Evolutionary conservation across 129 eudicot species (phyloP).

Genomic region (Heracleum sosnowskyi): DNA sequence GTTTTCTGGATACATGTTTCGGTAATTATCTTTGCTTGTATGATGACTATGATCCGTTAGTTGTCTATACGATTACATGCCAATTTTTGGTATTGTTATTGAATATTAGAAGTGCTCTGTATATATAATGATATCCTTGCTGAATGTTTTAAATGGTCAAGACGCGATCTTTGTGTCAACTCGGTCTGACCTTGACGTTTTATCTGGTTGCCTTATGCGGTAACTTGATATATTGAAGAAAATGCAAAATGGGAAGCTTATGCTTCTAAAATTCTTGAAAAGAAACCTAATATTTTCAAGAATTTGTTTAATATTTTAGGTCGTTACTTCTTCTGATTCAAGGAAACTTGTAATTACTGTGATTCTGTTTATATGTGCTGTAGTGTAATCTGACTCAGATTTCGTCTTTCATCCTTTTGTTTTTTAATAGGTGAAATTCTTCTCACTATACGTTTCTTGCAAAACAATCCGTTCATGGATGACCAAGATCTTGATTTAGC

Average conservation of each 20-base stretch:
- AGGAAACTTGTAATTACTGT: not conserved
- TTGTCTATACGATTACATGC: not conserved
- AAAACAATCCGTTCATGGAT: conserved; percentile 39
- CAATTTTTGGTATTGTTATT: not conserved
- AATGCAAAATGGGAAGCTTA: not conserved
- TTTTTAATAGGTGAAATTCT: conserved; percentile 72
- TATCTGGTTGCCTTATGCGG: not conserved
- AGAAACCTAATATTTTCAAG: not conserved
- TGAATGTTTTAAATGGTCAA: not conserved
- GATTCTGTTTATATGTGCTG: not conserved
- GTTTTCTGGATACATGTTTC: not conserved
- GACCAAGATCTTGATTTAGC: conserved; percentile 21
- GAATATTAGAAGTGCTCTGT: not conserved
- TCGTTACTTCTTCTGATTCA: not conserved
- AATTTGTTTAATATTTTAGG: not conserved
- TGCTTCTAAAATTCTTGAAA: not conserved
- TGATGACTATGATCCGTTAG: not conserved
- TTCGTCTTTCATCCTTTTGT: conserved; percentile 2
- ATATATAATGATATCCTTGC: not conserved
- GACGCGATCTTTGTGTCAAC: not conserved
- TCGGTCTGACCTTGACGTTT: not conserved
- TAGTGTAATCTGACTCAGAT: not conserved
- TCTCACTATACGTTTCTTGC: conserved; percentile 71
- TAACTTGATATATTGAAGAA: not conserved
- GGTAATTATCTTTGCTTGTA: not conserved